Conservation (phyloP, 108 stramenopile species). For the Aureococcus anophagefferens region DNA sequence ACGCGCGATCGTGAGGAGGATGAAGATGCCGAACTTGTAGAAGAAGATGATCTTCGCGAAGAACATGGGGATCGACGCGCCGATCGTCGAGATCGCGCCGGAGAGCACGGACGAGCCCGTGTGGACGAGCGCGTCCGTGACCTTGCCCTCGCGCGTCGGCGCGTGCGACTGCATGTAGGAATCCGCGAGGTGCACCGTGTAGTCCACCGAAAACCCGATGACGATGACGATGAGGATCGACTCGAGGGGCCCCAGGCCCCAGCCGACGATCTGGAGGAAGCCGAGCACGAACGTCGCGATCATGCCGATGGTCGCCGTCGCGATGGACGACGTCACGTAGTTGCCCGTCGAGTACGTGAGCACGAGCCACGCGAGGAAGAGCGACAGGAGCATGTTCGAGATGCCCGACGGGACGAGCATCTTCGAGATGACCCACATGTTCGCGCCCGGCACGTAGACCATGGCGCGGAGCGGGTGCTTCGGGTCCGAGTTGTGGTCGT, state of each 20-base stretch:
- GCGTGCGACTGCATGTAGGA: conserved; percentile 4
- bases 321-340: too few relatives aligned
- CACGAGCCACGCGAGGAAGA: too few relatives aligned
- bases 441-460: too few relatives aligned
- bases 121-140: background rate
- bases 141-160: background rate
- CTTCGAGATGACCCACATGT: too few relatives aligned
- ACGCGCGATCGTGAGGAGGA: conserved; percentile 12
- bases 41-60: conserved; percentile 14
- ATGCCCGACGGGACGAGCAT: too few relatives aligned
- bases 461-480: too few relatives aligned
- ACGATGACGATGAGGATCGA: conserved; percentile 13
- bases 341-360: too few relatives aligned
- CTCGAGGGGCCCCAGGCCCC: conserved; percentile 13
- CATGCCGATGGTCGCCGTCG: too few relatives aligned
- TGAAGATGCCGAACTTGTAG: conserved; percentile 15
- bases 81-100: conserved; percentile 18
- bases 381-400: too few relatives aligned
- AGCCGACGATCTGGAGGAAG: too few relatives aligned
- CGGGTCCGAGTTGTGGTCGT: too few relatives aligned
- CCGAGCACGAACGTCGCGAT: too few relatives aligned
- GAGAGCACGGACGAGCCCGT: background rate
- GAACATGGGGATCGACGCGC: conserved; percentile 12
- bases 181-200: conserved; percentile 17
- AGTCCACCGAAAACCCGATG: conserved; percentile 21